Evolutionary conservation across 1,284 basidiomycete genomes (phyloP), one percentile per base, ranked within the genome.

Genomic region (Kalmanozyma brasiliensis): DNA sequence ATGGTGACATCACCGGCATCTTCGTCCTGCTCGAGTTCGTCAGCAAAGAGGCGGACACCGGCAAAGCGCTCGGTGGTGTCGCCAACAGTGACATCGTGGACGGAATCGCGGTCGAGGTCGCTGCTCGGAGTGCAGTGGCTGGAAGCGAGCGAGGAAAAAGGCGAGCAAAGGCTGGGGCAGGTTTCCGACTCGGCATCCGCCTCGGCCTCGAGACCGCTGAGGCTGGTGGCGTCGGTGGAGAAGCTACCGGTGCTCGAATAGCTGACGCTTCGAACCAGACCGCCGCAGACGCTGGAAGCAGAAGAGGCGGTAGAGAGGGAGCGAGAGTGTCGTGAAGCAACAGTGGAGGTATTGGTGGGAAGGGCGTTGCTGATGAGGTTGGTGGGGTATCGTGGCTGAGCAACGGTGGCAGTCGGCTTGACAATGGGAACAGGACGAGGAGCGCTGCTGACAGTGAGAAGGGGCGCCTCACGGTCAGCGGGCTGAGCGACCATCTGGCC

Each of bases 111-210:
- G 20, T 51, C 34, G 32, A 19, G n/a, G 40, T 51, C 46, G 20
- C 32, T 40, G 30, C 9, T 43, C 1, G 62, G 62, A 5, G 62
- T 65, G 51, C 29, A 49, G 13, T 63, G 53, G 32, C 34, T 57
- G 17, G 55, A 64, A 8, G 36, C 5, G 17, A 53, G 20, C 2
- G 59, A 47, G 13, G 62, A 59, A 16, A 34, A 46, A 9, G 68
- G 55, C 13, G 64, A 74, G 56, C 47, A 47, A 33, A 72, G 61
- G 61, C 57, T 59, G 8, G 68, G 63, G 32, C 63, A 72, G 24
- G 48, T 32, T n/a, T 66, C 59, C 22, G 63, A 60, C 10, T 60
- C 35, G 6, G 22, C 47, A 17, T 55, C 52, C 0, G 26, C 17
- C 0, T 60, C 61, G 19, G 9, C 26, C 16, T 45, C 44, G 19